phyloP scores from a whole-genome alignment of 2,329 filamentous ascomycete species.

The Diplodia seriata region DNA sequence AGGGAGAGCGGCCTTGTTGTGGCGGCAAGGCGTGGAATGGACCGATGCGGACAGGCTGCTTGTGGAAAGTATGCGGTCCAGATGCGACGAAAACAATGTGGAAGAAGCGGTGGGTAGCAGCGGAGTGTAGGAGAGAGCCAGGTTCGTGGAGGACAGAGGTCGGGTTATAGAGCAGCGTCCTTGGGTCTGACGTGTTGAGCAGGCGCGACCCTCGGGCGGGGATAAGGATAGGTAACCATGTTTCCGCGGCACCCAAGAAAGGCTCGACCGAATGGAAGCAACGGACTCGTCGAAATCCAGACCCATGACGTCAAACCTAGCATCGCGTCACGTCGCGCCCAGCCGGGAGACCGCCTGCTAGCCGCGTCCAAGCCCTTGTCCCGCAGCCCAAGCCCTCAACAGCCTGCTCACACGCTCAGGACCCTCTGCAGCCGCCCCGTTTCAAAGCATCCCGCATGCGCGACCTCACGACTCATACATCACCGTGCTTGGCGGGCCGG shows the following conservation, averaged over 20 bases:
- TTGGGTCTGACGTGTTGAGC: conserved; percentile 24
- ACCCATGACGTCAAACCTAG: no score
- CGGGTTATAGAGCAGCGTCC: neutral
- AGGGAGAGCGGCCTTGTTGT: neutral
- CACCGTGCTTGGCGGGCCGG: neutral
- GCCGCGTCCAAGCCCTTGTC: no score
- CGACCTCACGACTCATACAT: neutral
- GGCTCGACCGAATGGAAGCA: no score
- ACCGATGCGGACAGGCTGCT: neutral
- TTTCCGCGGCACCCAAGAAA: neutral
- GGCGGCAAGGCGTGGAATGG: conserved; percentile 13
- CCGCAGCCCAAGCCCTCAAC: no score
- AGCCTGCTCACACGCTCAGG: neutral
- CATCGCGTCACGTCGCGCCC: no score
- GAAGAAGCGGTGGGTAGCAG: neutral
- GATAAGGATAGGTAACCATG: neutral
- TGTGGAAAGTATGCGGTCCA: neutral
- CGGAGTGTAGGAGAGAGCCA: neutral
- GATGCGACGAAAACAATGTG: neutral
- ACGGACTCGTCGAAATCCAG: no score
- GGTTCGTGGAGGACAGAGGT: neutral
- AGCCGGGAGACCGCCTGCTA: no score
- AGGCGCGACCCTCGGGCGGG: neutral
- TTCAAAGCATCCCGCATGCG: conserved; percentile 12
- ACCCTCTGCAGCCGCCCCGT: neutral